A percentile compares a stretch with the other conserved stretches of the same genome.
Conservation (phyloP, 1,284 basidiomycete genomes). For the Trametes versicolor region DNA sequence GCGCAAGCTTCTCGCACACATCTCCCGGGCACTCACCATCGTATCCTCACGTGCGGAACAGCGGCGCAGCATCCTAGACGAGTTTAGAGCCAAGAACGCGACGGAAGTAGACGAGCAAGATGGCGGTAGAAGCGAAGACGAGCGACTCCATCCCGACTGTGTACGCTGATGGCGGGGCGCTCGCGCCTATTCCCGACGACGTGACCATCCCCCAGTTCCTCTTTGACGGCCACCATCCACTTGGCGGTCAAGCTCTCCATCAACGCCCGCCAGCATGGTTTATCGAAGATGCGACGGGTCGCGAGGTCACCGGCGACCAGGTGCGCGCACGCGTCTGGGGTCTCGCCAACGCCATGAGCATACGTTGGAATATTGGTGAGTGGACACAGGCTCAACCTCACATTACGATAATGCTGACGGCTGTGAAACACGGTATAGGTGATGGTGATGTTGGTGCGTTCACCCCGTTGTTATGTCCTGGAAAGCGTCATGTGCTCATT, state of each 20-base stretch:
- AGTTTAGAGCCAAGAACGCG: background rate
- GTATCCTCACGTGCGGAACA: too few species aligned
- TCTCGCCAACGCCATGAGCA: constrained; percentile 69
- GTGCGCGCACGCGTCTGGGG: constrained; percentile 61
- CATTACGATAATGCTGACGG: constrained; percentile 3
- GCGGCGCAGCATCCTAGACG: background rate
- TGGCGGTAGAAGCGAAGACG: constrained; percentile 2
- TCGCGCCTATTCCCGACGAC: constrained; percentile 71
- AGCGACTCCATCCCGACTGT: constrained; percentile 29
- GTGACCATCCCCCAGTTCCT: constrained; percentile 81
- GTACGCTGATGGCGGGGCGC: constrained; percentile 43
- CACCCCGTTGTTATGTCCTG: background rate
- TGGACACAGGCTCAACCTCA: background rate
- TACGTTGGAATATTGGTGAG: constrained; percentile 58
- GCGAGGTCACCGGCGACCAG: constrained; percentile 37
- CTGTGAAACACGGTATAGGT: constrained; percentile 33
- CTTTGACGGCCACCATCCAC: constrained; percentile 62
- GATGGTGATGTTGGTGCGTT: constrained; percentile 61
- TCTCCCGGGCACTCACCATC: background rate
- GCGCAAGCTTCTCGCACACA: background rate
- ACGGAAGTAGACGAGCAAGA: constrained; percentile 7
- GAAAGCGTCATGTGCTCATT: constrained; percentile 25
- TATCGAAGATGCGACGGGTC: constrained; percentile 70
- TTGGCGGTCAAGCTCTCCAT: constrained; percentile 49
- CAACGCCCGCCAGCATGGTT: constrained; percentile 61